Base-by-base conservation (phyloP, 2,329 filamentous ascomycete species). In the Plenodomus lindquistii region DNA sequence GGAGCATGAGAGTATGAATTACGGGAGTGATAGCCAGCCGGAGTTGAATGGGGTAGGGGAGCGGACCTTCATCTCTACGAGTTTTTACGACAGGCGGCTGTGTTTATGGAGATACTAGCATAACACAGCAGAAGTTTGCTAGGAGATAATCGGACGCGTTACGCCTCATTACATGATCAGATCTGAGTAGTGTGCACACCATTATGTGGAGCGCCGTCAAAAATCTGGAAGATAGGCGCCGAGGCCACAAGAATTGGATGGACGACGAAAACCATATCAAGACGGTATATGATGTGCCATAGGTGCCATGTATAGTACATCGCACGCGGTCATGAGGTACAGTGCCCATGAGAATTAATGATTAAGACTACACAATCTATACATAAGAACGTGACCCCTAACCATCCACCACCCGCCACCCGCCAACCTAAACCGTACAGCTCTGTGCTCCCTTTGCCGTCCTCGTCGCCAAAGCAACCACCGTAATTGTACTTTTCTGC, bases 1-100 rank as follows among this genome's bases (percentile, higher is more conserved):
- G 59, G 88, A 93, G 67, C 91, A 97, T 68, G 79, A 88, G 73
- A 96, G 91, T 69, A 96, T 97, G 91, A 96, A 96, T 64, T 97
- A 97, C 69, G 92, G 87, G 6, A 89, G 88, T 60, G 91, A 92
- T 71, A 82, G 85, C 49, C 79, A 82, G 56, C 79, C 79, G 1
- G 63, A 20, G 1, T 40, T 64, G 15, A 59, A 61, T 47, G 19
- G 44, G 6, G 60, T 64, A 43, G 59, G 55, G 3, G 53, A 63
- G 40, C 66, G 63, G 48, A 73, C 76, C 17, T 81, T 85, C 58
- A 76, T 91, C 1, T 88, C 86, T 18, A 90, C 86, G 1, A 91
- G 88, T 67, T 92, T 91, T 59, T 91, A 91, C 57, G 88, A 91
- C 69, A 83, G 80, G 63, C 69, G 86, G 38, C 63, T 91, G 24